Conservation (phyloP, 2,329 filamentous ascomycete genomes). For the Phoma sp. region DNA sequence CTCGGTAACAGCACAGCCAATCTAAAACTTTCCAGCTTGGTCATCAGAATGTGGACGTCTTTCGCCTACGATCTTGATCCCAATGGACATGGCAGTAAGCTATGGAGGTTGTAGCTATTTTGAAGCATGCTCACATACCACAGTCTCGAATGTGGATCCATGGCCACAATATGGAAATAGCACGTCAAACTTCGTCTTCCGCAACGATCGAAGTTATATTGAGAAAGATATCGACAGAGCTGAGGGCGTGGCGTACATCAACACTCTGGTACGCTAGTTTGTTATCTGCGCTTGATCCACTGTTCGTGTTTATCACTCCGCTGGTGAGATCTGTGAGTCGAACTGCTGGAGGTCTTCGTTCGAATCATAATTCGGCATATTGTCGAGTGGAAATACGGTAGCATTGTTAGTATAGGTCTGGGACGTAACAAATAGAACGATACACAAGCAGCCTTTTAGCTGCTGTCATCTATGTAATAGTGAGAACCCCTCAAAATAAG, state of each 20-base stretch:
- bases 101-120: neutral
- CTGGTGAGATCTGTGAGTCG: no score
- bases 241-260: slow-evolving; percentile 34
- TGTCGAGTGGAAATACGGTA: no score
- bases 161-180: slow-evolving; percentile 33
- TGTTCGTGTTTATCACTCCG: no score
- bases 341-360: no score
- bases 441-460: no score
- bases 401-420: no score
- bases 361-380: no score
- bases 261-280: slow-evolving; percentile 27
- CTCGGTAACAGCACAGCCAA: slow-evolving; percentile 34
- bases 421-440: no score
- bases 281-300: no score
- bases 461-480: no score
- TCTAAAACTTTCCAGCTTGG: slow-evolving; percentile 27
- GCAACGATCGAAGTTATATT: slow-evolving; percentile 34
- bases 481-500: no score
- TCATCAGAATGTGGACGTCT: slow-evolving; percentile 42
- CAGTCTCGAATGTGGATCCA: slow-evolving; percentile 19
- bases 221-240: slow-evolving; percentile 31
- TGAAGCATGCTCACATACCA: neutral
- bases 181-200: slow-evolving; percentile 37
- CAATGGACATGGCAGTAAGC: slow-evolving; percentile 35
- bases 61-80: slow-evolving; percentile 40